phyloP scores from a whole-genome alignment of 768 basidiomycete species.

The Lactarius pseudohatsudake region DNA sequence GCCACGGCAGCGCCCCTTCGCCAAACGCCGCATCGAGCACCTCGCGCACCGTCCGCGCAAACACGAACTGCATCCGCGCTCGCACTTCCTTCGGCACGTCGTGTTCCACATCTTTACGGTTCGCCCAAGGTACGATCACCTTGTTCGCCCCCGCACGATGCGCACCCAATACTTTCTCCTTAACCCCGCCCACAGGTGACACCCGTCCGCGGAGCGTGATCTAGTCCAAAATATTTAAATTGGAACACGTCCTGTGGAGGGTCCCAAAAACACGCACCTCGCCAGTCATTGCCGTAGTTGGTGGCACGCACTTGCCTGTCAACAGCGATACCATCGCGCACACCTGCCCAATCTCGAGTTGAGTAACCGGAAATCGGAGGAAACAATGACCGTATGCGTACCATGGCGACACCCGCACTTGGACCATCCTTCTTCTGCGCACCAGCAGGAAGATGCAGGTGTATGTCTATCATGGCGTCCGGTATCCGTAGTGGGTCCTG shows the following conservation, averaged over 20 bases:
- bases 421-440: constrained; percentile 95
- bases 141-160: constrained; percentile 83
- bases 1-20: constrained; percentile 65
- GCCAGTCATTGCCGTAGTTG: constrained; percentile 85
- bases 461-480: constrained; percentile 68
- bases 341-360: constrained; percentile 42
- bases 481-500: constrained; percentile 77
- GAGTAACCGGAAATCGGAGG: constrained; percentile 1
- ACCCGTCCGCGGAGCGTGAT: constrained; percentile 83
- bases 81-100: constrained; percentile 76
- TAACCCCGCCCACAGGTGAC: constrained; percentile 86
- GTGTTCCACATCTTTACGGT: constrained; percentile 84
- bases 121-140: constrained; percentile 81
- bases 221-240: constrained; percentile 33
- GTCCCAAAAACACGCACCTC: constrained; percentile 47
- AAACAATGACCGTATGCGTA: constrained; percentile 35
- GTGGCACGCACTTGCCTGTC: constrained; percentile 70
- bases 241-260: no score
- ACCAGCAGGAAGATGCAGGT: constrained; percentile 86
- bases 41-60: constrained; percentile 76
- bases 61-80: constrained; percentile 76
- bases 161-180: constrained; percentile 89
- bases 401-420: constrained; percentile 88
- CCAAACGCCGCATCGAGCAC: constrained; percentile 85
- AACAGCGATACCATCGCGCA: constrained; percentile 87